Conservation (phyloP, 768 basidiomycete genomes). For the Lactarius evosmus region DNA sequence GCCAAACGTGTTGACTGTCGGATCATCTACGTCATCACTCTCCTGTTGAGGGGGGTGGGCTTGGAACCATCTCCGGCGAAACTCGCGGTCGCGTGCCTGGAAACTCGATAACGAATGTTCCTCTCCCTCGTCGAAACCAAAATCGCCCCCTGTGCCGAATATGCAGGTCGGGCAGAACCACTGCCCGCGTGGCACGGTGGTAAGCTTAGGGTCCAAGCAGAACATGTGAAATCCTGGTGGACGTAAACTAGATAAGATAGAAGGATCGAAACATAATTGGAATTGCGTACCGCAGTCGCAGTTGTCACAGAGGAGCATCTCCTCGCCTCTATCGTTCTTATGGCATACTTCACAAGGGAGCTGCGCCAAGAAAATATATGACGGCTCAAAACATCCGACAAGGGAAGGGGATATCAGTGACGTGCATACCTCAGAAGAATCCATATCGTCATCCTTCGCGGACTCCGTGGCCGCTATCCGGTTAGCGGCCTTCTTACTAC, state of each 20-base stretch:
- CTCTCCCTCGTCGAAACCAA: constrained; percentile 97
- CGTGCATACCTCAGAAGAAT: constrained; percentile 21
- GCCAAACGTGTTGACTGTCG: constrained; percentile 53
- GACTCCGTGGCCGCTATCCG: constrained; percentile 15
- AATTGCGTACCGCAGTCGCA: constrained; percentile 71
- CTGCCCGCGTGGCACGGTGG: constrained; percentile 82
- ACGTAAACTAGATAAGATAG: constrained; percentile 4
- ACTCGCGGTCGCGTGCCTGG: constrained; percentile 86
- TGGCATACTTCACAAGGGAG: constrained; percentile 93
- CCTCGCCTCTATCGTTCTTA: constrained; percentile 81
- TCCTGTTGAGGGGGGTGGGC: constrained; percentile 52
- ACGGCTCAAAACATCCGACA: constrained; percentile 15
- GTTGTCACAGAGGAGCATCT: constrained; percentile 90
- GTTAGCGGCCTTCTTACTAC: constrained; percentile 26
- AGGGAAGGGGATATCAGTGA: not conserved
- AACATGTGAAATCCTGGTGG: constrained; percentile 91
- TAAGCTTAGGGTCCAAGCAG: constrained; percentile 90
- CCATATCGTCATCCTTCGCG: constrained; percentile 23
- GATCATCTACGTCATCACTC: constrained; percentile 33
- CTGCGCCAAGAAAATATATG: constrained; percentile 36
- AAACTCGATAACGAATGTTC: constrained; percentile 92
- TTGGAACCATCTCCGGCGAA: constrained; percentile 86
- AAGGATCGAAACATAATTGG: not conserved
- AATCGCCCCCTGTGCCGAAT: constrained; percentile 89
- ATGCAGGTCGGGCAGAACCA: constrained; percentile 97